Evolutionary conservation across 2,329 filamentous ascomycete genomes (phyloP), one percentile per base, ranked within the genome.

Genomic region (Chrysoporthe austroafricana): DNA sequence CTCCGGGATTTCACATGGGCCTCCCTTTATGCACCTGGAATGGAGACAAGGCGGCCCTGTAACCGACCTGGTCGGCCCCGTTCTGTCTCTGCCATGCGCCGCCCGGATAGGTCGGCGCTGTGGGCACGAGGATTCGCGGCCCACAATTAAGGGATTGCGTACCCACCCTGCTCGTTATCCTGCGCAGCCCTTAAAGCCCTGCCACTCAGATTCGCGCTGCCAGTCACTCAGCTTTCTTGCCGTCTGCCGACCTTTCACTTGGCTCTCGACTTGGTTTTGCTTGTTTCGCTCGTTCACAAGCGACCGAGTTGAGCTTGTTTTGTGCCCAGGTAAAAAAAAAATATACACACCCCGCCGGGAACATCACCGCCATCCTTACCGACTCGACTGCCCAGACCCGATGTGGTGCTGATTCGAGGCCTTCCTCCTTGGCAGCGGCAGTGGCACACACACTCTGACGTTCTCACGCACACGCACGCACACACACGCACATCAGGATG

Each of bases 241-340:
- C 56, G 50, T 58, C n/a, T 63, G 54, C 60, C 50, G 62, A 54
- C 54, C 54, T 52, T 62, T 63, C 48, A 54, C 64, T 66, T 69
- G 67, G 67, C 67, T 64, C 67, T 66, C 54, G 18, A 61, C 62
- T 69, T 65, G 67, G 62, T 58, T 64, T 64, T 57, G 67, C 64
- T 67, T 58, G 46, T 66, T 66, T 67, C 39, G 18, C 43, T 44
- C 56, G 52, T 42, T 42, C 48, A 11, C 54, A 57, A 57, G 54
- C 54, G 54, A 57, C 54, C 21, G 34, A 39, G 32, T 57, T 6
- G 39, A 18, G 16, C 32, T n/a, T 32, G 18, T 18, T 13, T 39
- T 54, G 11, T 39, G 54, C 18, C 26, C 54, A 54, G 48, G 3
- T 11, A 26, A 39, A 32, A 26, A n/a, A 56, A 56, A 34, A 14